phyloP scores from a whole-genome alignment of 2,329 filamentous ascomycete genomes.

The Diaporthe longicolla region DNA sequence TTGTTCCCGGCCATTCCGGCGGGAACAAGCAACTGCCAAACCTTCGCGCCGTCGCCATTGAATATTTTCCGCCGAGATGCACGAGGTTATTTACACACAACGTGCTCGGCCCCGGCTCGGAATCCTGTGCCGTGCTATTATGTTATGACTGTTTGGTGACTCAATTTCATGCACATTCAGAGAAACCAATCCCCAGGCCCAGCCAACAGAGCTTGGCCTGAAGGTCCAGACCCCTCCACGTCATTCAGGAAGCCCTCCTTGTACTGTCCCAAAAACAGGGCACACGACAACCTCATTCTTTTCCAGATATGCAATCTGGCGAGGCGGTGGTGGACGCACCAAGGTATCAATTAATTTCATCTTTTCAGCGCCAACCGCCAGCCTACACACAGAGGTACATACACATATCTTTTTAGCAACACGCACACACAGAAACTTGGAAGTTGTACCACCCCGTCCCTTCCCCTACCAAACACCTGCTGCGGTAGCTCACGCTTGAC shows the following conservation, averaged over 20 bases:
- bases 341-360: background rate
- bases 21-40: background rate
- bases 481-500: background rate
- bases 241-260: no score
- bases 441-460: constrained; percentile 14
- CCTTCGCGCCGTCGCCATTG: background rate
- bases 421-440: constrained; percentile 4
- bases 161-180: background rate
- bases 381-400: background rate
- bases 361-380: background rate
- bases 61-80: background rate
- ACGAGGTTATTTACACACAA: background rate
- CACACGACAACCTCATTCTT: constrained; percentile 10
- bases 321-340: background rate
- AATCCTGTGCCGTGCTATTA: background rate
- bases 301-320: constrained; percentile 22
- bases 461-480: background rate
- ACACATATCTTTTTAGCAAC: no score
- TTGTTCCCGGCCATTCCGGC: background rate
- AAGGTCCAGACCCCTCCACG: constrained; percentile 3
- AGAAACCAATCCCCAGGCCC: background rate
- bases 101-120: background rate
- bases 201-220: background rate
- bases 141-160: background rate
- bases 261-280: background rate